Conservation (phyloP, 225 moss, liverwort and hornwort genomes). For the Asterella californica region DNA sequence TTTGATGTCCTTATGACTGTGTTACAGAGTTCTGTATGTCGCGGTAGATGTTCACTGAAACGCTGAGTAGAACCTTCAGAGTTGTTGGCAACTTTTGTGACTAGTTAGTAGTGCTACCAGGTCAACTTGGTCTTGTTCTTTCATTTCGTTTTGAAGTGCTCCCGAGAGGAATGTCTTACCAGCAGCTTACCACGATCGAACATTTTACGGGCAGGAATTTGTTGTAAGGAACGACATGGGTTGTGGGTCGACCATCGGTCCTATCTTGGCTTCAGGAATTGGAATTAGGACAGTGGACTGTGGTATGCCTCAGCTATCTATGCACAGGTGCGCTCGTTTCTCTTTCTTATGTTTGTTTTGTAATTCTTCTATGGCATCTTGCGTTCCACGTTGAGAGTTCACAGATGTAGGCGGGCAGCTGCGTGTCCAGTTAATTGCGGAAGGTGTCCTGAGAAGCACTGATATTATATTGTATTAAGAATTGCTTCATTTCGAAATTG, state of each 20-base stretch:
- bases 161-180: no score
- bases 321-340: constrained; percentile 60
- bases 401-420: not conserved
- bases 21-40: not conserved
- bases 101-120: not conserved
- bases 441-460: not conserved
- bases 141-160: not conserved
- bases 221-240: constrained; percentile 93
- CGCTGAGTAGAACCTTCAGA: not conserved
- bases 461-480: not conserved
- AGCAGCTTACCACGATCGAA: not conserved
- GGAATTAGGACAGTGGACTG: constrained; percentile 82
- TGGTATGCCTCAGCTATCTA: constrained; percentile 84
- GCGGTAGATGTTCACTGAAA: not conserved
- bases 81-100: not conserved
- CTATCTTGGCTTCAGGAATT: constrained; percentile 82
- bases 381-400: not conserved
- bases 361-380: not conserved
- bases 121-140: not conserved
- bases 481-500: constrained; percentile 17
- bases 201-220: constrained; percentile 48
- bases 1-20: not conserved
- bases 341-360: not conserved
- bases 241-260: constrained; percentile 87
- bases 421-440: not conserved